Evolutionary conservation across 306 rosid genomes (phyloP).

Genomic region (Quercus gilva): DNA sequence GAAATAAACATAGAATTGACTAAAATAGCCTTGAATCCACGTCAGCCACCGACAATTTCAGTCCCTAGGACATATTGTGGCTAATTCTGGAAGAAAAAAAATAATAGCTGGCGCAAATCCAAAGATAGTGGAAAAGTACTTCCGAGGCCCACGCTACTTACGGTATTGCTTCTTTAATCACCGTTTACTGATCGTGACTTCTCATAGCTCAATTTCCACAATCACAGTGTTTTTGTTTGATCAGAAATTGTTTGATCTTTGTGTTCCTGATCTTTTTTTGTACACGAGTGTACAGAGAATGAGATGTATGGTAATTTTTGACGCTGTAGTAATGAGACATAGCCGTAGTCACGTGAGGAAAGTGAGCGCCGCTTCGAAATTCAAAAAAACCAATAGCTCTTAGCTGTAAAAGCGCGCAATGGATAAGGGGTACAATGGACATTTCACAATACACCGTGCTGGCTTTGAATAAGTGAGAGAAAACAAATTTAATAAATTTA

Average conservation of each 20-base stretch:
- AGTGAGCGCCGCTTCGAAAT: conserved; percentile 24
- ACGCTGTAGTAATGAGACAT: neutral
- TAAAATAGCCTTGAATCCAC: conserved; percentile 10
- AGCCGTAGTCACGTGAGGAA: conserved; percentile 19
- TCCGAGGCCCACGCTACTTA: neutral
- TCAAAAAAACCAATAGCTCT: neutral
- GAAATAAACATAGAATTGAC: neutral
- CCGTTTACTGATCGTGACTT: neutral
- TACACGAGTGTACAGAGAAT: neutral
- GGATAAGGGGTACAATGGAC: conserved; percentile 35
- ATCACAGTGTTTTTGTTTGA: too few species aligned
- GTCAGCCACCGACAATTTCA: conserved; percentile 36
- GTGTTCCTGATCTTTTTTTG: neutral
- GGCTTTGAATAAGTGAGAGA: too few species aligned
- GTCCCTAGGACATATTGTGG: neutral
- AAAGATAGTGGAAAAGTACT: neutral
- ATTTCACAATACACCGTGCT: neutral
- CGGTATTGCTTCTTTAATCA: neutral
- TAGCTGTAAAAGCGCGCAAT: neutral
- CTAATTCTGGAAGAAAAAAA: neutral
- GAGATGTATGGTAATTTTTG: neutral
- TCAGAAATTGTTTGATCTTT: too few species aligned
- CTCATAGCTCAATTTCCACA: neutral
- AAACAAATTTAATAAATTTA: too few species aligned
- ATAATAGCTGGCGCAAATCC: neutral